phyloP scores from a whole-genome alignment of 192 early-diverging fungal genomes.

The Podila clonocystis region DNA sequence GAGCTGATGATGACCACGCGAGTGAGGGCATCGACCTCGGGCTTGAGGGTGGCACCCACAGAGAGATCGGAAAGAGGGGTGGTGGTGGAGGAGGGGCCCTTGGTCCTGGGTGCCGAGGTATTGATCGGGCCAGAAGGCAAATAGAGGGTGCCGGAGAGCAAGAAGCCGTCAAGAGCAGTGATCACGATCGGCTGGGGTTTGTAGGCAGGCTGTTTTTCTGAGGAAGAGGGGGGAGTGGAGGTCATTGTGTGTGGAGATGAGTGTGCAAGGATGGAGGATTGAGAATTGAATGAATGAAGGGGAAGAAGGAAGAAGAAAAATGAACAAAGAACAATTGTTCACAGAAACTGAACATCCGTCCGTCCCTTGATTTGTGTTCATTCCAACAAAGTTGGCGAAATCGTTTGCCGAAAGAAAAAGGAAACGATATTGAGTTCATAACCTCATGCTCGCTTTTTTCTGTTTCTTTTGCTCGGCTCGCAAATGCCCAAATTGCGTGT shows the following conservation, averaged over 20 bases:
- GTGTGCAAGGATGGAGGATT: background rate
- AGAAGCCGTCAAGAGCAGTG: slow-evolving; percentile 43
- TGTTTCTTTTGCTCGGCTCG: no score
- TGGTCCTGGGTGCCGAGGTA: slow-evolving; percentile 1
- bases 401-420: no score
- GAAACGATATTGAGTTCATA: no score
- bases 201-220: slow-evolving; percentile 18
- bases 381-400: no score
- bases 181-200: slow-evolving; percentile 42
- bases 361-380: no score
- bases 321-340: background rate
- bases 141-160: slow-evolving; percentile 35
- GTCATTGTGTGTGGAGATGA: background rate
- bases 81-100: background rate
- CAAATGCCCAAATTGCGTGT: no score
- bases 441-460: no score
- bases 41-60: slow-evolving; percentile 16
- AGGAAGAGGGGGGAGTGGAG: background rate
- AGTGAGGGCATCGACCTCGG: slow-evolving; percentile 18
- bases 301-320: background rate
- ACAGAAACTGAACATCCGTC: no score
- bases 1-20: slow-evolving; percentile 43
- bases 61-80: slow-evolving; percentile 18
- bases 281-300: background rate
- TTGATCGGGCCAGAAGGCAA: slow-evolving; percentile 29